Conservation (phyloP, 805 yeast species). For the Monosporozyma aerobia region DNA sequence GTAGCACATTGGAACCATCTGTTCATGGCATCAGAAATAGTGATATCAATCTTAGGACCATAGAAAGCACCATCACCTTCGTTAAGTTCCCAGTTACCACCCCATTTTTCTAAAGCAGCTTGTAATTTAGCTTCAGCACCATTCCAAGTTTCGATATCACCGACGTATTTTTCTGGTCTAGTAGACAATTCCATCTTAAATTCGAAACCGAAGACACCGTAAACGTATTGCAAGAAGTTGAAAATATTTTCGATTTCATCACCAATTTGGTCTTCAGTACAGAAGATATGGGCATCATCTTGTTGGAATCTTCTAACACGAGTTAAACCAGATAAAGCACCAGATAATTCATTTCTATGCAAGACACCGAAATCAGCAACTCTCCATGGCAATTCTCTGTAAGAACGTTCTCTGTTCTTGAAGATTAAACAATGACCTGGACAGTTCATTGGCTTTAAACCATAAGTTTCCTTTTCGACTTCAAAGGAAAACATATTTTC, state of each 20-base stretch:
- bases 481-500: constrained; percentile 97
- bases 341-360: constrained; percentile 93
- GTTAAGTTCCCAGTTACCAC: constrained; percentile 88
- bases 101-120: constrained; percentile 73
- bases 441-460: constrained; percentile 91
- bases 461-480: constrained; percentile 91
- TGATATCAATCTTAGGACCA: constrained; percentile 93
- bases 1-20: constrained; percentile 99
- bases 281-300: constrained; percentile 98
- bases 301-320: constrained; percentile 99
- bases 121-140: constrained; percentile 80
- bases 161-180: constrained; percentile 93
- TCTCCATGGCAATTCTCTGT: constrained; percentile 97
- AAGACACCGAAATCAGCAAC: constrained; percentile 96
- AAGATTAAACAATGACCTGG: constrained; percentile 91
- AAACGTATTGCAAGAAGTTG: constrained; percentile 75
- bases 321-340: constrained; percentile 90
- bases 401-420: constrained; percentile 87
- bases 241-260: constrained; percentile 74
- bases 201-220: constrained; percentile 89
- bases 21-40: constrained; percentile 85
- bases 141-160: constrained; percentile 92
- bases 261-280: constrained; percentile 85
- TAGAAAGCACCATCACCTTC: constrained; percentile 97
- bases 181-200: constrained; percentile 96